Conservation (phyloP, 2,329 filamentous ascomycete species). For the Sporothrix luriei region DNA sequence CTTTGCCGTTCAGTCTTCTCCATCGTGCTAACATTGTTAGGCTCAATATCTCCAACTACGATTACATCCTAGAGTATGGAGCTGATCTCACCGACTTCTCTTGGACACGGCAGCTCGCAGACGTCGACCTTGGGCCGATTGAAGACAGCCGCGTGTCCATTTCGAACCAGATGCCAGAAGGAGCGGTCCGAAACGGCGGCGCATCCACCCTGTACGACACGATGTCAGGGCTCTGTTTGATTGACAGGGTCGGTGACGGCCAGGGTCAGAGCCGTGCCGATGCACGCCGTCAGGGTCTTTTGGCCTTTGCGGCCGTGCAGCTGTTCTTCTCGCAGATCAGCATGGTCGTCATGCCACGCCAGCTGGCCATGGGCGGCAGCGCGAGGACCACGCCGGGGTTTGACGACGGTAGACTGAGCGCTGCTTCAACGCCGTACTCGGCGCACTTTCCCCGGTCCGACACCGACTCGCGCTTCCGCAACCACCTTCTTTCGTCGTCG, state of each 20-base stretch:
- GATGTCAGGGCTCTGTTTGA: slow-evolving; percentile 31
- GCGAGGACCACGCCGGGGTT: not conserved
- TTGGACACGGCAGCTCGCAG: slow-evolving; percentile 29
- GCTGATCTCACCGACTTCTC: slow-evolving; percentile 28
- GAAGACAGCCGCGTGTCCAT: slow-evolving; percentile 23
- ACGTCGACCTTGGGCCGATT: slow-evolving; percentile 14
- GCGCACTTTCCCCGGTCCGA: not conserved
- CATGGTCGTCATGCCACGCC: slow-evolving; percentile 32
- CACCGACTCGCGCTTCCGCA: not conserved
- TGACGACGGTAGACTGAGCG: slow-evolving; percentile 20
- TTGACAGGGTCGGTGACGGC: not conserved
- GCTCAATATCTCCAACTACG: slow-evolving; percentile 30
- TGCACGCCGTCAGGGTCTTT: slow-evolving; percentile 28
- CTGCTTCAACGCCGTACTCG: not conserved
- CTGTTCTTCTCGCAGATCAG: slow-evolving; percentile 36
- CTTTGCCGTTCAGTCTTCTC: not conserved
- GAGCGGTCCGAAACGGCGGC: not conserved
- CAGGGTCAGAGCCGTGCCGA: not conserved
- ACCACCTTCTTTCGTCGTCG: slow-evolving; percentile 29
- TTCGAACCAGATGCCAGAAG: slow-evolving; percentile 21
- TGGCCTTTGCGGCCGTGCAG: slow-evolving; percentile 32
- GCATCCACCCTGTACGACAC: slow-evolving; percentile 29
- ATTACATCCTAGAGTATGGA: slow-evolving; percentile 23
- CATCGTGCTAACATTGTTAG: slow-evolving; percentile 23
- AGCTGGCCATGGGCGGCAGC: not conserved